phyloP scores from a whole-genome alignment of 495 filamentous ascomycete species.

The Sordaria brevicollis region DNA sequence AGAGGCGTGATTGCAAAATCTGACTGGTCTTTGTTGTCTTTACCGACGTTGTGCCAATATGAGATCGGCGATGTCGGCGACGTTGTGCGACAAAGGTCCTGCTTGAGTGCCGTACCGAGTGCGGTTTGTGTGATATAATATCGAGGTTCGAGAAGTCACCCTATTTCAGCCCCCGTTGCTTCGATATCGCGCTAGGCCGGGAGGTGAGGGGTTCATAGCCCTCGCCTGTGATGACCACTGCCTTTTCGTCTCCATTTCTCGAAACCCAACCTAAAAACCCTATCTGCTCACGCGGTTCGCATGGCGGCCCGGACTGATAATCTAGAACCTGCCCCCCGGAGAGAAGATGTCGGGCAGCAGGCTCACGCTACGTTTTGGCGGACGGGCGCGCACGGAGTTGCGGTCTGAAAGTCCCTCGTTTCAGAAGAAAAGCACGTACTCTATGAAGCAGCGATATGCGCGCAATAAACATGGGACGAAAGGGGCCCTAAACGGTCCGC shows the following conservation, averaged over 20 bases:
- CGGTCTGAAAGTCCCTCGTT: neutral
- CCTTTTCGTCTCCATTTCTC: neutral
- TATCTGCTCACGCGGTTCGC: neutral
- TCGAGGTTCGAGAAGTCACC: neutral
- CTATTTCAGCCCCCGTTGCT: neutral
- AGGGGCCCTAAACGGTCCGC: neutral
- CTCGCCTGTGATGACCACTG: neutral
- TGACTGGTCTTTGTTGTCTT: neutral
- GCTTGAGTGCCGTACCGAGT: neutral
- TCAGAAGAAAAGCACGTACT: neutral
- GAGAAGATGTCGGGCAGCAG: neutral
- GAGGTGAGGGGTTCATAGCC: neutral
- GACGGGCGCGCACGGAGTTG: neutral
- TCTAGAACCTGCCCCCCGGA: neutral
- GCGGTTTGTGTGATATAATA: neutral
- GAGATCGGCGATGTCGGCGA: neutral
- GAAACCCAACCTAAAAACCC: neutral
- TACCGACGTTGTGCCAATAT: neutral
- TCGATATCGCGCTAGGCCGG: neutral
- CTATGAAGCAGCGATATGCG: neutral
- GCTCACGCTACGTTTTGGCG: neutral
- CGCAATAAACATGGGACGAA: neutral
- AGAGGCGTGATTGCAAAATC: neutral
- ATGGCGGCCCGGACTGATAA: neutral
- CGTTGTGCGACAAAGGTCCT: neutral